A percentile compares a stretch with the other conserved stretches of the same genome.
These are phyloP conservation scores for Bryoglossum gracile DNA, from an alignment of 495 filamentous ascomycete species.

Conservation along the genomic window DNA sequence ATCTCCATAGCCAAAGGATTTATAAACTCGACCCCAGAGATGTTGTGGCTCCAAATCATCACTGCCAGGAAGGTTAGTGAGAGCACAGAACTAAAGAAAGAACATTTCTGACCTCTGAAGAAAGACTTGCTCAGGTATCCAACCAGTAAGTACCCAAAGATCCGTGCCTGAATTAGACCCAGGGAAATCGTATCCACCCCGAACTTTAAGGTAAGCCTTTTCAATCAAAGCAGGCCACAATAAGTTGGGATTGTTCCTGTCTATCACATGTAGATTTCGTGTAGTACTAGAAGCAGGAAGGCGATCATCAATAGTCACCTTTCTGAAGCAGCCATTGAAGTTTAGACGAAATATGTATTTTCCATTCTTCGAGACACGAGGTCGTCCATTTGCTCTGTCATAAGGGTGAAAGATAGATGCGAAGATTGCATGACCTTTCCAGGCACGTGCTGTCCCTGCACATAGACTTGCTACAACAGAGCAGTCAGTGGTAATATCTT, in stretches of 20 bases:
- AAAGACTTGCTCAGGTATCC: slow-evolving; percentile 95
- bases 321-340: slow-evolving; percentile 89
- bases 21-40: slow-evolving; percentile 72
- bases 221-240: slow-evolving; percentile 93
- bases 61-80: slow-evolving; percentile 19
- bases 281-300: slow-evolving; percentile 69
- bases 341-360: slow-evolving; percentile 89
- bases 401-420: slow-evolving; percentile 67
- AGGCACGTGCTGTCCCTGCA: slow-evolving; percentile 61
- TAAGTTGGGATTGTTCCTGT: slow-evolving; percentile 66
- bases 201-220: slow-evolving; percentile 95
- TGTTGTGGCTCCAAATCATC: slow-evolving; percentile 68
- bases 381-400: slow-evolving; percentile 44
- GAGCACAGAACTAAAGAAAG: not conserved
- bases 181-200: slow-evolving; percentile 95
- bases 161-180: slow-evolving; percentile 98
- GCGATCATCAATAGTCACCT: slow-evolving; percentile 85
- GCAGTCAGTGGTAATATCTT: slow-evolving; percentile 91
- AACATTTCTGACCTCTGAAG: slow-evolving; percentile 52
- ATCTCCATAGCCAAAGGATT: slow-evolving; percentile 68
- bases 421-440: slow-evolving; percentile 55
- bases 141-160: slow-evolving; percentile 81
- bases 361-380: slow-evolving; percentile 62
- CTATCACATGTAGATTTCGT: slow-evolving; percentile 77
- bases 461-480: slow-evolving; percentile 96